phyloP scores from a whole-genome alignment of 192 early-diverging fungal genomes.

The Dissophora ornata region DNA sequence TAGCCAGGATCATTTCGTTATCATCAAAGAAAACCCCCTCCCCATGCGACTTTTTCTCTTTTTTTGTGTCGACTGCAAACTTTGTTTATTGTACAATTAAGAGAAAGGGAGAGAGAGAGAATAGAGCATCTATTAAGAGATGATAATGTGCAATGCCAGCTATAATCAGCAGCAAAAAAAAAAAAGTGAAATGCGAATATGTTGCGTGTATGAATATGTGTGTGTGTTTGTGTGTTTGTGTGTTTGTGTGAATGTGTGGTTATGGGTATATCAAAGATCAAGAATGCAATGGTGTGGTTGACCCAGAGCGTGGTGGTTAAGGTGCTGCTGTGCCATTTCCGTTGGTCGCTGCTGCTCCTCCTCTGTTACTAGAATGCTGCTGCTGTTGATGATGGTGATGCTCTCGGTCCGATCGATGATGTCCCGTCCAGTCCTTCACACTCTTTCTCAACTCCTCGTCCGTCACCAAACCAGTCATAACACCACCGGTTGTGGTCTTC shows the following conservation, averaged over 20 bases:
- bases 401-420: not conserved
- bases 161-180: too few species aligned
- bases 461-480: constrained; percentile 48
- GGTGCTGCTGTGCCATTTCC: not conserved
- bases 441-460: constrained; percentile 49
- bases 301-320: constrained; percentile 8
- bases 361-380: not conserved
- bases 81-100: too few species aligned
- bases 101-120: not conserved
- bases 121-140: not conserved
- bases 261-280: not conserved
- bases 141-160: not conserved
- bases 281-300: constrained; percentile 10
- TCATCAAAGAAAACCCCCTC: too few species aligned
- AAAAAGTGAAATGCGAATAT: too few species aligned
- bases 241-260: not conserved
- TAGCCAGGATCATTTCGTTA: too few species aligned
- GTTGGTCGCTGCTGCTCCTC: not conserved
- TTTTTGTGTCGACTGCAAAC: too few species aligned
- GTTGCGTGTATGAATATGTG: too few species aligned
- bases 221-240: too few species aligned
- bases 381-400: constrained; percentile 7
- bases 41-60: too few species aligned
- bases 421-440: constrained; percentile 44
- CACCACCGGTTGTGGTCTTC: constrained; percentile 49